Base-by-base conservation (phyloP, 495 filamentous ascomycete species). In the Penicillium angulare region DNA sequence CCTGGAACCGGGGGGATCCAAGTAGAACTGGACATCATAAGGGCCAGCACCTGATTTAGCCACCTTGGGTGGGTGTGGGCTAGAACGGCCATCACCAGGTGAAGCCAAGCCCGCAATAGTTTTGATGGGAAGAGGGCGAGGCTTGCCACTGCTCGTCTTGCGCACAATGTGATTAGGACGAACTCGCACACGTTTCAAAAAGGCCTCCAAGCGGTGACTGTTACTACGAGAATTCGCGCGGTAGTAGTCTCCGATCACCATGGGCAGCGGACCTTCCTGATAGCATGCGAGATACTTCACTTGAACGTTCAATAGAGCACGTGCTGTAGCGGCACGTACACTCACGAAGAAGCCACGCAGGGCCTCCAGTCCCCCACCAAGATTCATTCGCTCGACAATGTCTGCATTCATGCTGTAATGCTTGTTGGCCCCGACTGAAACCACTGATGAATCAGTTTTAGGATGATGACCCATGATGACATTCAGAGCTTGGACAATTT, bases 291-390 rank as follows among this genome's bases (percentile, higher is more conserved):
- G 24, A 47, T 78, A 71, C 38, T 75, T 76, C 33, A 78, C 72
- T 44, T 78, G 73, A 3, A 81, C 76, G 45, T 89, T 88, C 3
- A 87, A 63, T 1, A 88, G 68, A 8, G 87, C 56, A 5, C 85
- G 77, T 3, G 80, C 78, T 3, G 86, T 88, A 7, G 82, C 84
- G 0, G 78, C 72, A 18, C 86, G 83, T 13, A 84, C 79, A 64
- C 84, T 88, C 44, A 83, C 73, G 51, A 86, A 87, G 55, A 79
- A 89, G 0, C 87, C 86, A 42, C 86, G 79, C 0, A 86, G 64
- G 3, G 79, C 76, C 1, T 77, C 62, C 0, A 82, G 64, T 6
- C 76, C 77, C 9, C 60, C 61, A 7, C 60, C 63, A 0, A 78
- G 64, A 26, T 60, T 53, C 22, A 51, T 63, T 6, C 49, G 63